Evolutionary conservation across 495 filamentous ascomycete genomes (phyloP).

Genomic region (Hypoxylon trugodes): DNA sequence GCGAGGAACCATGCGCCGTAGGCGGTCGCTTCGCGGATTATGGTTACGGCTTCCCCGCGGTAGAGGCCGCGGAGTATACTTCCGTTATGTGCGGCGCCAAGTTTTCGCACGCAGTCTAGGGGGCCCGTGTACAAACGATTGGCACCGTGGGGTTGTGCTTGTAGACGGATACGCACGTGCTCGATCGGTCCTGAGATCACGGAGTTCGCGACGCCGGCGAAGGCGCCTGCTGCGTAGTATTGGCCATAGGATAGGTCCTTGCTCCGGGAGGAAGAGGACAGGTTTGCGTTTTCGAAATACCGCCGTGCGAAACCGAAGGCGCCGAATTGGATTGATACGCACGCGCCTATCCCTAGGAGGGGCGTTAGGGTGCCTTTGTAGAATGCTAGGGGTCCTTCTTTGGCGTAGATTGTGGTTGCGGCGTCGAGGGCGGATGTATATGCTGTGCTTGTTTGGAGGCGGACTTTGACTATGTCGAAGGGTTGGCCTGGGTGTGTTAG

Average conservation of each 20-base stretch:
- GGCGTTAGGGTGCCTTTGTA: slow-evolving; percentile 99
- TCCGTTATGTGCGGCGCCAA: slow-evolving; percentile 71
- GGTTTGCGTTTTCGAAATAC: slow-evolving; percentile 78
- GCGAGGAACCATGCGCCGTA: slow-evolving; percentile 95
- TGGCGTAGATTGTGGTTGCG: slow-evolving; percentile 82
- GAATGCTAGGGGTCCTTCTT: slow-evolving; percentile 90
- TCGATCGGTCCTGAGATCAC: slow-evolving; percentile 92
- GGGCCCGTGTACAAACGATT: slow-evolving; percentile 82
- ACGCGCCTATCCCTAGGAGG: slow-evolving; percentile 94
- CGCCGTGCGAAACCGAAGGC: slow-evolving; percentile 94
- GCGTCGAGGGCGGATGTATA: slow-evolving; percentile 83
- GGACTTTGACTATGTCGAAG: slow-evolving; percentile 99
- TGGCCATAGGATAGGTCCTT: slow-evolving; percentile 75
- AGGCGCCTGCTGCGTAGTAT: slow-evolving; percentile 90
- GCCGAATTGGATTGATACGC: slow-evolving; percentile 97
- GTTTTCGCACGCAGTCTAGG: slow-evolving; percentile 87
- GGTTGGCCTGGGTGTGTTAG: slow-evolving; percentile 76
- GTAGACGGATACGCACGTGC: slow-evolving; percentile 95
- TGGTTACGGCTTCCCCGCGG: slow-evolving; percentile 84
- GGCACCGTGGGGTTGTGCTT: slow-evolving; percentile 92
- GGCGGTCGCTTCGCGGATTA: slow-evolving; percentile 89
- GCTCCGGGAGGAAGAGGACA: slow-evolving; percentile 47
- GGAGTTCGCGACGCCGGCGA: slow-evolving; percentile 90
- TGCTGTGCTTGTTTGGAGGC: slow-evolving; percentile 85
- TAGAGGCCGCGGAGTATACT: slow-evolving; percentile 79